Base-by-base conservation (phyloP, 106 monocot species). In the Phalaenopsis equestris region DNA sequence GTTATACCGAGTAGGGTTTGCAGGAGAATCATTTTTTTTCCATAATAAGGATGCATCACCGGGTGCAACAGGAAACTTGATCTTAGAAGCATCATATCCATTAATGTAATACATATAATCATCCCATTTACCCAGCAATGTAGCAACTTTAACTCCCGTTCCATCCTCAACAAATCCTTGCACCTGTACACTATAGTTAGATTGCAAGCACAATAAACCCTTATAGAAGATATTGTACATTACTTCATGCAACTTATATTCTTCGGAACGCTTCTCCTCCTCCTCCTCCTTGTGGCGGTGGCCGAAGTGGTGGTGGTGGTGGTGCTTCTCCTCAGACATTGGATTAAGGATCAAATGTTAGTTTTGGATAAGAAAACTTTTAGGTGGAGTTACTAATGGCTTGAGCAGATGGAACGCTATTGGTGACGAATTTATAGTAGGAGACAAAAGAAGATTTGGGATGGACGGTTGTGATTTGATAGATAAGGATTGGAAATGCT, bases 101-200 rank as follows among this genome's bases (percentile, higher is more conserved):
- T 70, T 39, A 56, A 42, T n/a, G 41, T 76, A 90, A 56, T 88
- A 87, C 81, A 95, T 90, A 75, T 80, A 79, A 7, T 92, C 87
- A 81, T 95, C 90, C 95, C 95, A 95, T 86, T 89, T 92, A 81
- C 95, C 92, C 70, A 80, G 65, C 64, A 95, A 84, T 41, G 83
- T 78, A 14, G 88, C 88, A 80, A 86, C 87, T 86, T 86, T 91
- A 37, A 38, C 88, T 80, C 90, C 85, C 21, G 9, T 74, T 3
- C 8, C n/a, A 84, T 94, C 90, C 79, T 90, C 91, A 57, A 94
- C 88, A 84, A 84, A 87, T 23, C 94, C 94, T 49, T 87, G 90
- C 21, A 94, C 94, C 94, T 94, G 76, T 72, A 41, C 24, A 58
- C 24, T 64, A 74, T 39, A 76, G 37, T 77, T 47, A 46, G 37